A percentile compares a stretch with the other conserved stretches of the same genome.
These are phyloP conservation scores for Pyropia haitanensis DNA, from an alignment of 23 red algal species.

Conservation along the genomic window DNA sequence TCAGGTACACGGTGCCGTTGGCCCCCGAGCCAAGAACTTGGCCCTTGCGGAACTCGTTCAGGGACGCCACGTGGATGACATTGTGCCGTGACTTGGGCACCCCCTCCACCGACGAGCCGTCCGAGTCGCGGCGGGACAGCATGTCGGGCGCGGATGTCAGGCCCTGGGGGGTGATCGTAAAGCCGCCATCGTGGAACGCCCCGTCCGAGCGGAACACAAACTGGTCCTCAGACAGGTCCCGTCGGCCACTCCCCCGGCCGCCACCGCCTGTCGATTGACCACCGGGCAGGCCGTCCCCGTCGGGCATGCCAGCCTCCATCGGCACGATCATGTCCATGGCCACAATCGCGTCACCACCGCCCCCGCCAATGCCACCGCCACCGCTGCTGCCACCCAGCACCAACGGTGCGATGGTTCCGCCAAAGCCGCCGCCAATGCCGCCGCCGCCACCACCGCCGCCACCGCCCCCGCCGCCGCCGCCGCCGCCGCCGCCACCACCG, in stretches of 20 bases:
- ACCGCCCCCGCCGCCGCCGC: too few species aligned
- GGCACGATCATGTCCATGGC: too few species aligned
- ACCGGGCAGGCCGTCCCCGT: too few species aligned
- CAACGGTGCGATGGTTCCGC: too few species aligned
- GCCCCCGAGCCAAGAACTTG: conserved; percentile 37
- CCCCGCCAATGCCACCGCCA: too few species aligned
- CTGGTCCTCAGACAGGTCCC: conserved; percentile 28
- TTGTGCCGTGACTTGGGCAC: conserved; percentile 50
- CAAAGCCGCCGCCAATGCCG: too few species aligned
- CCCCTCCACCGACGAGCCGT: conserved; percentile 33
- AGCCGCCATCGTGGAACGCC: conserved; percentile 52
- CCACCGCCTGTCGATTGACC: too few species aligned
- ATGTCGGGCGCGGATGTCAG: conserved; percentile 31
- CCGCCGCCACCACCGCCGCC: too few species aligned
- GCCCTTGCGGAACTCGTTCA: conserved; percentile 49
- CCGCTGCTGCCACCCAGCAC: too few species aligned
- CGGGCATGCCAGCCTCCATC: too few species aligned
- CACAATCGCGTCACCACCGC: too few species aligned
- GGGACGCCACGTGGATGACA: conserved; percentile 40
- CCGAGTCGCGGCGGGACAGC: conserved; percentile 24
- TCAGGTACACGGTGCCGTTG: conserved; percentile 49
- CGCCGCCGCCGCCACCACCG: too few species aligned
- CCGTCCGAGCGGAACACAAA: conserved; percentile 52
- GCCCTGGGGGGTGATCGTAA: conserved; percentile 42
- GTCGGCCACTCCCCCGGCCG: neutral